Percentiles rank a stretch among this genome's conserved stretches.
phyloP scores from a whole-genome alignment of 176 grass and related monocot species.

The Aegilops sharonensis region DNA sequence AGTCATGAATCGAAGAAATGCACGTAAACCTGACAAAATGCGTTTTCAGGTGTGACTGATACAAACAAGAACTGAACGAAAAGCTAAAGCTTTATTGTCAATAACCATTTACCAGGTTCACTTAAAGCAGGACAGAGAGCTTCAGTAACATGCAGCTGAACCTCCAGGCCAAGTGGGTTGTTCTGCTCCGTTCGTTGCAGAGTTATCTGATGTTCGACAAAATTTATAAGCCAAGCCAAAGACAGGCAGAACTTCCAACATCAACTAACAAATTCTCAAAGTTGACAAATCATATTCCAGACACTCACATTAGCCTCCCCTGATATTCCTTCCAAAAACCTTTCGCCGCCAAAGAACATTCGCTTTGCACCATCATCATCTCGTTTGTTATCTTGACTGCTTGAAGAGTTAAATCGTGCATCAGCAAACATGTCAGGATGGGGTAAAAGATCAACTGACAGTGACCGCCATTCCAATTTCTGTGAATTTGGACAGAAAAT shows the following conservation, averaged over 20 bases:
- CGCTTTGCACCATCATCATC: slow-evolving; percentile 91
- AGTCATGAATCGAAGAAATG: slow-evolving; percentile 96
- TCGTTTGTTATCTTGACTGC: slow-evolving; percentile 52
- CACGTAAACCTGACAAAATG: slow-evolving; percentile 73
- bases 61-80: slow-evolving; percentile 25
- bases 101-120: slow-evolving; percentile 79
- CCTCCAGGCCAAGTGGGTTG: slow-evolving; percentile 87
- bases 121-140: slow-evolving; percentile 97
- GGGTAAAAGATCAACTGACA: slow-evolving; percentile 93
- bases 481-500: slow-evolving; percentile 50
- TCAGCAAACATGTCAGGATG: slow-evolving; percentile 99
- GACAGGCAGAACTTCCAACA: slow-evolving; percentile 18
- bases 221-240: slow-evolving; percentile 26
- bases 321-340: slow-evolving; percentile 98
- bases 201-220: slow-evolving; percentile 71
- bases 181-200: slow-evolving; percentile 88
- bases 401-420: slow-evolving; percentile 69
- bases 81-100: slow-evolving; percentile 22
- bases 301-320: slow-evolving; percentile 89
- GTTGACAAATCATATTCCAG: slow-evolving; percentile 22
- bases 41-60: slow-evolving; percentile 12
- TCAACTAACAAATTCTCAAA: slow-evolving; percentile 17
- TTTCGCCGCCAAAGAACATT: slow-evolving; percentile 96
- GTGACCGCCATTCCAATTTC: slow-evolving; percentile 95
- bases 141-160: slow-evolving; percentile 96